Conservation (phyloP, 495 filamentous ascomycete genomes). For the Trichoderma virens region DNA sequence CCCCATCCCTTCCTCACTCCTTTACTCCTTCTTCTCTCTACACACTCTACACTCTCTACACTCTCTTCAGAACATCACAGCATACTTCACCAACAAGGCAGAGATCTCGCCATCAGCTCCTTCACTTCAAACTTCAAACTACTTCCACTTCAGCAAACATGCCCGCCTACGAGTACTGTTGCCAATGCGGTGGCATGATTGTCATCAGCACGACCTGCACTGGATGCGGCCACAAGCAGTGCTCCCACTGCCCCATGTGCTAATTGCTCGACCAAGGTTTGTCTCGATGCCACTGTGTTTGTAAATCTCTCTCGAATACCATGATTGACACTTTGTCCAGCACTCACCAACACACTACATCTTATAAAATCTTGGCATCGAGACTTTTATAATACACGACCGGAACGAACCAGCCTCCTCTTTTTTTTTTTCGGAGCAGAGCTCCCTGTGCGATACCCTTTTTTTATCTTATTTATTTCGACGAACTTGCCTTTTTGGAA, state of each 20-base stretch:
- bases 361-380: not conserved
- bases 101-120: too few relatives aligned
- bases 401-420: not conserved
- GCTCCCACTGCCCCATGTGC: conserved; percentile 10
- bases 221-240: conserved; percentile 13
- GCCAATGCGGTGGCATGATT: conserved; percentile 15
- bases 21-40: not conserved
- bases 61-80: not conserved
- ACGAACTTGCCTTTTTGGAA: not conserved
- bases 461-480: not conserved
- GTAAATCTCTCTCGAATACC: not conserved
- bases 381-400: not conserved
- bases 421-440: conserved; percentile 7
- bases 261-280: not conserved
- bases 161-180: conserved; percentile 12
- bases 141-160: not conserved
- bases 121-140: not conserved
- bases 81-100: not conserved
- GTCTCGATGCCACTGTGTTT: not conserved
- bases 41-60: not conserved
- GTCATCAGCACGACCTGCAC: conserved; percentile 15
- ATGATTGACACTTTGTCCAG: not conserved
- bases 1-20: not conserved
- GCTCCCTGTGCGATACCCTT: conserved; percentile 4
- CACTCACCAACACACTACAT: not conserved